phyloP scores from a whole-genome alignment of 1,284 basidiomycete species.

The Ceratobasidium sp. region DNA sequence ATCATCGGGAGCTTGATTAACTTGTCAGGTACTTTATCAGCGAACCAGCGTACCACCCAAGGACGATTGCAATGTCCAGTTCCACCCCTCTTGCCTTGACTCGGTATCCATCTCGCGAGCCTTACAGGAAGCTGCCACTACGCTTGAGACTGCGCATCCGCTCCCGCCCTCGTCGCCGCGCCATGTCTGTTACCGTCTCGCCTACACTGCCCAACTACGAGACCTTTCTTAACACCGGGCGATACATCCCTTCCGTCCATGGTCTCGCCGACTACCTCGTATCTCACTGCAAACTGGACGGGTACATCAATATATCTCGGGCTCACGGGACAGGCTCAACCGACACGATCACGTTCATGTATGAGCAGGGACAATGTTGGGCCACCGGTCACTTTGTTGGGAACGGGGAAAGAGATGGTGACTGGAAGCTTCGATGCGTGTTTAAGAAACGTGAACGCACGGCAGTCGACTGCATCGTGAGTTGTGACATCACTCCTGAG shows the following conservation, averaged over 20 bases:
- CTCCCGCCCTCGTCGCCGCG: neutral
- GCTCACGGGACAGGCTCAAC: neutral
- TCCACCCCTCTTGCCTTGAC: neutral
- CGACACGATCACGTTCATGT: conserved; percentile 34
- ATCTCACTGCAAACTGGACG: conserved; percentile 29
- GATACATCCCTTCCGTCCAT: conserved; percentile 15
- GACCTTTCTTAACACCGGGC: conserved; percentile 23
- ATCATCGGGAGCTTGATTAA: too few relatives aligned
- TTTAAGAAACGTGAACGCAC: conserved; percentile 33
- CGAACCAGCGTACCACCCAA: too few relatives aligned
- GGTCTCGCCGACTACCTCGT: conserved; percentile 30
- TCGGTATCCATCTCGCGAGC: neutral
- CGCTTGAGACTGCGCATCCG: conserved; percentile 19
- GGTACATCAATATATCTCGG: conserved; percentile 29
- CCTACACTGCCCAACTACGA: conserved; percentile 39
- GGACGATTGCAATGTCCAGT: too few relatives aligned
- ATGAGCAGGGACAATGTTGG: conserved; percentile 31
- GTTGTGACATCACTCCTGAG: neutral
- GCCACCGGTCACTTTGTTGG: conserved; percentile 36
- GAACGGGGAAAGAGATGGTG: conserved; percentile 5
- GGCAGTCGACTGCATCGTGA: conserved; percentile 27
- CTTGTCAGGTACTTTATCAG: too few relatives aligned
- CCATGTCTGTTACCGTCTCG: conserved; percentile 25
- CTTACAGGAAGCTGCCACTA: neutral
- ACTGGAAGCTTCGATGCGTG: conserved; percentile 20